Percentiles rank a stretch among this genome's conserved stretches.
These are phyloP conservation scores for Diaporthe ilicicola DNA, from an alignment of 2,329 filamentous ascomycete species.

Conservation along the genomic window DNA sequence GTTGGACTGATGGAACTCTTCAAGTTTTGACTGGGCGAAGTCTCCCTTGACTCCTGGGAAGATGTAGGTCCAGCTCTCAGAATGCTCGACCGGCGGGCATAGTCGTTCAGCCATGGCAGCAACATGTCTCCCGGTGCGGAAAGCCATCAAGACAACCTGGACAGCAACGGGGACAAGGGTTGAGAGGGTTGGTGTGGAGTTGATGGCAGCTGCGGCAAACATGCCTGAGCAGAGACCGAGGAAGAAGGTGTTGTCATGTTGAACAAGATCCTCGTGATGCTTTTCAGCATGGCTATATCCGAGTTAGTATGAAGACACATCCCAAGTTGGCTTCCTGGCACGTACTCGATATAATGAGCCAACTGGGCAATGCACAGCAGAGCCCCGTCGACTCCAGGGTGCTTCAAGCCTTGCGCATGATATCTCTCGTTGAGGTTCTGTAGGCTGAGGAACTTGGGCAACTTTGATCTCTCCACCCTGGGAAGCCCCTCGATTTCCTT, in stretches of 20 bases:
- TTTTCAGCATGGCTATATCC: slow-evolving; percentile 56
- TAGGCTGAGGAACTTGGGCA: slow-evolving; percentile 70
- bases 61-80: slow-evolving; percentile 73
- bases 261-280: slow-evolving; percentile 62
- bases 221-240: slow-evolving; percentile 75
- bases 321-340: slow-evolving; percentile 30
- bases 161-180: slow-evolving; percentile 69
- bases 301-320: background rate
- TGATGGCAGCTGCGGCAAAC: slow-evolving; percentile 74
- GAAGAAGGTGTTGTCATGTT: slow-evolving; percentile 60
- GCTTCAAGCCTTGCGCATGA: slow-evolving; percentile 63
- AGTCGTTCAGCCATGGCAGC: slow-evolving; percentile 57
- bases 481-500: slow-evolving; percentile 67
- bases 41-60: slow-evolving; percentile 64
- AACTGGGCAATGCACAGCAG: slow-evolving; percentile 72
- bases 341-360: slow-evolving; percentile 74
- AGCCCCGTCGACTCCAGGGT: slow-evolving; percentile 70
- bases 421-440: slow-evolving; percentile 73
- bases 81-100: slow-evolving; percentile 48
- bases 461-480: slow-evolving; percentile 62
- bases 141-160: slow-evolving; percentile 71
- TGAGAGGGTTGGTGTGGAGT: slow-evolving; percentile 68
- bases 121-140: slow-evolving; percentile 69
- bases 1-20: slow-evolving; percentile 65
- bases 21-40: slow-evolving; percentile 58